Evolutionary conservation across 192 early-diverging fungal species (phyloP).

Genomic region (Coemansia furcata): DNA sequence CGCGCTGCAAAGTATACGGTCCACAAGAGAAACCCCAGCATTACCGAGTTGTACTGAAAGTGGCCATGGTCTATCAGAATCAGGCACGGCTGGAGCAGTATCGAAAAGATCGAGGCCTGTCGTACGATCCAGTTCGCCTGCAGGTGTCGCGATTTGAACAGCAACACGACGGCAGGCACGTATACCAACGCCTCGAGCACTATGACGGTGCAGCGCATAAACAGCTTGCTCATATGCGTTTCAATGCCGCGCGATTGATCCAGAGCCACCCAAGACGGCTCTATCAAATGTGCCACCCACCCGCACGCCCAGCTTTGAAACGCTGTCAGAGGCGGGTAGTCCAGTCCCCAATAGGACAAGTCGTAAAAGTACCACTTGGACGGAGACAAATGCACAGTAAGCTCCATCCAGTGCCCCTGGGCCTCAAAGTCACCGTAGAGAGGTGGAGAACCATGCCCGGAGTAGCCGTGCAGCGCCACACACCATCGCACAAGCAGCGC

Average conservation of each 20-base stretch:
- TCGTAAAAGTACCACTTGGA: slow-evolving; percentile 87
- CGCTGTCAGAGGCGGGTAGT: slow-evolving; percentile 96
- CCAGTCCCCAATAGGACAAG: slow-evolving; percentile 90
- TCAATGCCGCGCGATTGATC: slow-evolving; percentile 84
- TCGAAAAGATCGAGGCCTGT: slow-evolving; percentile 56
- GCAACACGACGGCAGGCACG: slow-evolving; percentile 71
- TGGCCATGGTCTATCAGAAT: slow-evolving; percentile 96
- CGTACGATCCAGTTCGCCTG: slow-evolving; percentile 22
- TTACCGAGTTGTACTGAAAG: slow-evolving; percentile 96
- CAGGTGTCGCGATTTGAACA: slow-evolving; percentile 46
- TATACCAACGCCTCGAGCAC: slow-evolving; percentile 74
- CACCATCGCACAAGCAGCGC: slow-evolving; percentile 66
- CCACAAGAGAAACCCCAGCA: slow-evolving; percentile 91
- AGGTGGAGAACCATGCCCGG: slow-evolving; percentile 72
- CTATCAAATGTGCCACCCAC: slow-evolving; percentile 64
- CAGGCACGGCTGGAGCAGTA: slow-evolving; percentile 81
- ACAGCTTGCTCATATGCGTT: slow-evolving; percentile 70
- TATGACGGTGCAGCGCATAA: slow-evolving; percentile 84
- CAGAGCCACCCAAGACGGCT: slow-evolving; percentile 84
- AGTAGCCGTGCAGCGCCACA: slow-evolving; percentile 69
- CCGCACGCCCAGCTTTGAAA: slow-evolving; percentile 90
- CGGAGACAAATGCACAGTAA: slow-evolving; percentile 77
- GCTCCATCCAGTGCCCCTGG: slow-evolving; percentile 98
- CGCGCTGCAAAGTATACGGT: slow-evolving; percentile 64
- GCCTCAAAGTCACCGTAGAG: slow-evolving; percentile 96